Base-by-base conservation (phyloP, 2,329 filamentous ascomycete species). In the Seiridium unicorne region DNA sequence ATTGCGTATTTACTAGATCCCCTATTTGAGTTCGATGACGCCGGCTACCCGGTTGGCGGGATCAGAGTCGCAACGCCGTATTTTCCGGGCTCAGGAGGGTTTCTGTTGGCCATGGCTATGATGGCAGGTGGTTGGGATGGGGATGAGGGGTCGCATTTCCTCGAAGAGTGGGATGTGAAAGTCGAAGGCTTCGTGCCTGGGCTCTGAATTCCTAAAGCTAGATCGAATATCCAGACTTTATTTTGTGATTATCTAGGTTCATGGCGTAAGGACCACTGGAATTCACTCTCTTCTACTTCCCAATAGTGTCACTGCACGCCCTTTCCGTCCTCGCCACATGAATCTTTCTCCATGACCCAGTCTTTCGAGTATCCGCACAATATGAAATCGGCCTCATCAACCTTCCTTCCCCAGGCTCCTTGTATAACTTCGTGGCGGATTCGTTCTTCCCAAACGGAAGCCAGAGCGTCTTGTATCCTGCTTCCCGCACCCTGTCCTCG, bases 51-150 rank as follows among this genome's bases (percentile, higher is more conserved):
- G 0, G 70, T 81, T 4, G 83, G 83, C 5, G 81, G 81, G 0
- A 72, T 75, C 4, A 74, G 79, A 47, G 84, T 85, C 7, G 76
- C 83, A 1, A 86, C 84, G 35, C 84, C 84, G 8, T 86, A 86
- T 68, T 84, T 86, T 60, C 84, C 84, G 0, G 79, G 78, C 26
- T 76, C 77, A 42, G 76, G 79, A 2, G 76, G 76, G 1, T 71
- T 86, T 60, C 63, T 86, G 65, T 67, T 84, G 38, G 81, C 81
- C 0, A 73, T 82, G 60, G 83, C 80, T 2, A 84, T 85, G 81
- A 80, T 86, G 79, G 79, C 81, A 9, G 82, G 81, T 1, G 84
- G 81, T 0, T 86, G 84, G 83, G 82, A 85, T 65, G 80, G 76
- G 2, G 68, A 67, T 51, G 74, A 76, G n/a, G 80, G 75, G 6